Percentiles rank a stretch among this genome's conserved stretches.
Evolutionary conservation across 768 basidiomycete species (phyloP).

Genomic region (Zangia roseola): DNA sequence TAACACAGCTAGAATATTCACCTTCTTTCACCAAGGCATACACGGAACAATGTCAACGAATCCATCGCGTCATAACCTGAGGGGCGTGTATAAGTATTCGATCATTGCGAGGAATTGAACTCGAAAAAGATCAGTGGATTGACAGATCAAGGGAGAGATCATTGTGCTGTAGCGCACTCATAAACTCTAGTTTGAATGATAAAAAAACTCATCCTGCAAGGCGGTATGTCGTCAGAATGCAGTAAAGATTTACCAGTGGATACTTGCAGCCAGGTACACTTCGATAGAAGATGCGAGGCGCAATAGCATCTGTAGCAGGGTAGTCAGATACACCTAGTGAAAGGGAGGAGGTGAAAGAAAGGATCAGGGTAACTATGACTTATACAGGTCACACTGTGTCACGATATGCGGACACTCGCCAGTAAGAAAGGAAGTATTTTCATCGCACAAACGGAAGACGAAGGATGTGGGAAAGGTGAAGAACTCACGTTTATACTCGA

Average conservation of each 20-base stretch:
- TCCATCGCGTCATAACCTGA: slow-evolving; percentile 1
- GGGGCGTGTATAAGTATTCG: slow-evolving; percentile 1
- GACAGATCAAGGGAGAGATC: slow-evolving; percentile 61
- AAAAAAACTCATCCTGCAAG: slow-evolving; percentile 51
- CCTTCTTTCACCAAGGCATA: neutral
- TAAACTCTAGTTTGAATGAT: slow-evolving; percentile 91
- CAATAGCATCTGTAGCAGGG: neutral
- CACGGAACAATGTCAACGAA: neutral
- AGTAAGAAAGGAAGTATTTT: slow-evolving; percentile 39
- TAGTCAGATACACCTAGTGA: slow-evolving; percentile 7
- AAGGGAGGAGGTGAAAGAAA: slow-evolving; percentile 34
- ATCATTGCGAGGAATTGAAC: neutral
- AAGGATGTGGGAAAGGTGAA: too few species aligned
- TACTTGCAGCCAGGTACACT: too few species aligned
- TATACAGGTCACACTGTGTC: slow-evolving; percentile 58
- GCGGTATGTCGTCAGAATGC: slow-evolving; percentile 4
- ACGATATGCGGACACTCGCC: slow-evolving; percentile 49
- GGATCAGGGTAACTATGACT: slow-evolving; percentile 94
- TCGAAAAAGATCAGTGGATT: slow-evolving; percentile 55
- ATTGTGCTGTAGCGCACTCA: slow-evolving; percentile 69
- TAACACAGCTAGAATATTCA: neutral
- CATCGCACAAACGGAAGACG: slow-evolving; percentile 43
- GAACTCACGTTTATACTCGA: slow-evolving; percentile 7
- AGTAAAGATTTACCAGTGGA: slow-evolving; percentile 9
- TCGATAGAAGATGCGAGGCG: neutral